Base-by-base conservation (phyloP, 352 stramenopile species). In the Aphanomyces stellatus region DNA sequence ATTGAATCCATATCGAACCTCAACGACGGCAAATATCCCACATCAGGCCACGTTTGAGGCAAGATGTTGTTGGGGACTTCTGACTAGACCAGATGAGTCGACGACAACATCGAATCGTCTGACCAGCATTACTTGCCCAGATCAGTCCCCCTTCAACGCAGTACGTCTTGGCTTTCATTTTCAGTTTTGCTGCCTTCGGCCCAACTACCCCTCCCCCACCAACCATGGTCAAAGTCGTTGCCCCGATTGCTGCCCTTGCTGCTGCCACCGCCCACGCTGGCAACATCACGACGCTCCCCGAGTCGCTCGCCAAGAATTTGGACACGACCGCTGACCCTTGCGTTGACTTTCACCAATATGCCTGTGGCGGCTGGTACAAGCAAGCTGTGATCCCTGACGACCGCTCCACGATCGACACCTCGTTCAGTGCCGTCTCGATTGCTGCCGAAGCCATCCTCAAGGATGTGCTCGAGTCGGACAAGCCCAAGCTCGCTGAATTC, bases 311-410 rank as follows among this genome's bases (percentile, higher is more conserved):
- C 0, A 19, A 8, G 33, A 55, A 69, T 25, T 68, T 72, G 43
- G 57, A 72, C 46, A n/a, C 15, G 5, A 40, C 10, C 15, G 64
- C 46, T 11, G 5, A 55, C 42, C 64, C 64, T n/a, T 70, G 64
- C 55, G 31, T 48, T 1, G 35, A 90, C 62, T 92, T 92, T 71
- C 90, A 81, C 62, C 35, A 72, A 4, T 90, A 87, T 53, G 70
- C 81, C 19, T 90, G 88, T 68, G 80, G 80, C 5, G 75, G 71
- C 10, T 92, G 81, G 83, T 76, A 85, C 35, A 70, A 78, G 35
- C 72, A 80, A 4, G 88, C 85, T 75, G 78, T 77, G 37, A 91
- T 88, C 62, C 80, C 82, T 15, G n/a, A 55, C 4, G 80, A 73
- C 43, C 88, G 88, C 74, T 71, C 79, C 8, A 73, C 53, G 35